Evolutionary conservation across 768 basidiomycete species (phyloP), one percentile per base, ranked within the genome.

Genomic region (Panellus pusillus): DNA sequence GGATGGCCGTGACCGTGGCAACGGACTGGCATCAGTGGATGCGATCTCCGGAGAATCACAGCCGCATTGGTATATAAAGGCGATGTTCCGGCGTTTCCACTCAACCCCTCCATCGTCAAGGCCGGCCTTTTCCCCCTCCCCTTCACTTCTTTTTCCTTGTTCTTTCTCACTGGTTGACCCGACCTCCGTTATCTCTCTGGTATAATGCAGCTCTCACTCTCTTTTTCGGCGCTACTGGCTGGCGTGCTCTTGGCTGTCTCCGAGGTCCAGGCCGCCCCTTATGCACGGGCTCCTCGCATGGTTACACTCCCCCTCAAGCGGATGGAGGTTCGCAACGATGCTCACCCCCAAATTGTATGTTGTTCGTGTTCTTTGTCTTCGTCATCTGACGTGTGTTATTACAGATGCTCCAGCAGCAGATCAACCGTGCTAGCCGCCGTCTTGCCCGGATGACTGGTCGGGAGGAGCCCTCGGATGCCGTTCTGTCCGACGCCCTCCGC

Each of bases 381-480:
- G 27, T 35, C 27, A 27, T 2, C 19, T 50, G 11, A 3, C 24
- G 31, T 29, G 27, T 2, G 44, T 42, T 9, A 35, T 17, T 24
- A 18, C 63, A 91, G 89, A 67, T 78, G 41, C 69, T 84, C 31
- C 87, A 90, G 67, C 89, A 86, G 68, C 77, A 84, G 62, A 79
- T 87, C 57, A 91, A 89, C 68, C 83, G 81, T 45, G 75, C 78
- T 47, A 70, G 80, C 49, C 77, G 75, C 52, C 86, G 89, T 47
- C 76, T 83, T 46, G 86, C 88, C 8, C 82, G 78, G 44, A 87
- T 91, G 83, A 81, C 80, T 4, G 82, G 86, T 13, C 80, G 78
- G 36, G 70, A 70, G 18, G 75, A 65, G 8, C 85, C 84, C 6
- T 73, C 79, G 18, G 71, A 71, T 13, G 71, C 72, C 20, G 72